Base-by-base conservation (phyloP, 1,284 basidiomycete genomes). In the Xerocomus minutiporus region DNA sequence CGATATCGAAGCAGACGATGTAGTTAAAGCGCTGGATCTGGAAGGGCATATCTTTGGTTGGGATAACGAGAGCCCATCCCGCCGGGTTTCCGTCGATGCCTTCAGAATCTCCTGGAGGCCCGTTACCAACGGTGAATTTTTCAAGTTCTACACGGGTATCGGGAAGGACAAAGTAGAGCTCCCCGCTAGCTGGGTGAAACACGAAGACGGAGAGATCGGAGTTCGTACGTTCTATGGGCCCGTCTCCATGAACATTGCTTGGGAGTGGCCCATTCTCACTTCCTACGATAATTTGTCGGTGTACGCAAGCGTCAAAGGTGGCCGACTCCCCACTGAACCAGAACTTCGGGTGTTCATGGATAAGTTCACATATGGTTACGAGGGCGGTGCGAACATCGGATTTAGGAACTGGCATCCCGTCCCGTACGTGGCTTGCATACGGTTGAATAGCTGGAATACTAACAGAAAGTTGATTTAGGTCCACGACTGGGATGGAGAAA, bases 401-500 rank as follows among this genome's bases (percentile, higher is more conserved):
- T 92, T 96, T 71, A 80, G 87, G 59, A 89, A 95, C 71, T 97
- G 96, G 93, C 93, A 97, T 64, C 92, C 93, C 25, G 70, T 93
- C 36, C 93, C 95, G 84, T 91, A 62, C 73, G 88, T 79, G 15
- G 47, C 44, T 43, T 13, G 44, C 39, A 11, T 28, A 46, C 15
- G 5, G 9, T 39, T 13, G 17, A 31, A 36, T n/a, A 38, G 38
- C 8, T 15, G 25, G 34, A 32, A 23, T 43, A 11, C 46, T 62
- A 5, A 67, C 31, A 23, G 4, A 12, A 11, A n/a, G 35, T 15
- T n/a, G 36, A 17, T 48, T 35, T 50, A 88, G 86, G 40, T 80
- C 83, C 25, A 88, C 86, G 46, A 82, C 77, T 5, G 87, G 82
- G 48, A 67, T 73, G 55, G 70, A 69, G 50, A 72, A 69, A 55